phyloP scores from a whole-genome alignment of 805 yeast species.

The Clavispora phyllophila region DNA sequence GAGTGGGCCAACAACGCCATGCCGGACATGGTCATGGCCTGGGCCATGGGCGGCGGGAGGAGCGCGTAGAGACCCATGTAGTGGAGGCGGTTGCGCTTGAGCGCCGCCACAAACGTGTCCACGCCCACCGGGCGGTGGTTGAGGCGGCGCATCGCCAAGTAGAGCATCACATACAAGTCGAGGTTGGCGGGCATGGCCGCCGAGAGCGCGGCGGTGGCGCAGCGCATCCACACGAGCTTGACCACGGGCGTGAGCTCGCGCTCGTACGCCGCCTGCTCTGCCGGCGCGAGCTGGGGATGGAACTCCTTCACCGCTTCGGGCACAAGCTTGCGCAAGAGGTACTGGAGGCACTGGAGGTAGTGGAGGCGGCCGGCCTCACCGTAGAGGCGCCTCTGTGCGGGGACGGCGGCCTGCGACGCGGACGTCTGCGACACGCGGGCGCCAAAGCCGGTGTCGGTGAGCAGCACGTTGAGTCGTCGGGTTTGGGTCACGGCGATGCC shows the following conservation, averaged over 20 bases:
- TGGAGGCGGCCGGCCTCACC: conserved; percentile 46
- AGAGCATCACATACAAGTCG: conserved; percentile 39
- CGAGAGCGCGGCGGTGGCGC: conserved; percentile 1
- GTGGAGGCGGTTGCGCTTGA: conserved; percentile 45
- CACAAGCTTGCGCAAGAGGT: conserved; percentile 40
- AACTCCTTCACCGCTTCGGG: conserved; percentile 10
- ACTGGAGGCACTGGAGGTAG: conserved; percentile 46
- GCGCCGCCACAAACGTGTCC: conserved; percentile 41
- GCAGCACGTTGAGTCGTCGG: conserved; percentile 47
- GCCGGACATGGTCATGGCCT: conserved; percentile 35
- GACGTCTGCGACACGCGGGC: conserved; percentile 4
- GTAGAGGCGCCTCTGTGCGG: conserved; percentile 22
- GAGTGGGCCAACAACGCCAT: conserved; percentile 35
- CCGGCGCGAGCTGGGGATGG: conserved; percentile 4
- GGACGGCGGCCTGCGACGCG: not conserved
- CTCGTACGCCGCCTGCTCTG: conserved; percentile 5
- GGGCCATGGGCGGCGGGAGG: conserved; percentile 35
- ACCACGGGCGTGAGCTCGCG: conserved; percentile 11
- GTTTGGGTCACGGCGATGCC: conserved; percentile 52
- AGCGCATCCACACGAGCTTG: conserved; percentile 31
- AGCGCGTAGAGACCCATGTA: conserved; percentile 35
- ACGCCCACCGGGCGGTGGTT: conserved; percentile 45
- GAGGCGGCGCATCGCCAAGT: conserved; percentile 46
- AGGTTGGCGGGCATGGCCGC: conserved; percentile 17
- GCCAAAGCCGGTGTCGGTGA: conserved; percentile 25